Conservation (phyloP, 2,329 filamentous ascomycete species). For the Aphanoascus verrucosus region DNA sequence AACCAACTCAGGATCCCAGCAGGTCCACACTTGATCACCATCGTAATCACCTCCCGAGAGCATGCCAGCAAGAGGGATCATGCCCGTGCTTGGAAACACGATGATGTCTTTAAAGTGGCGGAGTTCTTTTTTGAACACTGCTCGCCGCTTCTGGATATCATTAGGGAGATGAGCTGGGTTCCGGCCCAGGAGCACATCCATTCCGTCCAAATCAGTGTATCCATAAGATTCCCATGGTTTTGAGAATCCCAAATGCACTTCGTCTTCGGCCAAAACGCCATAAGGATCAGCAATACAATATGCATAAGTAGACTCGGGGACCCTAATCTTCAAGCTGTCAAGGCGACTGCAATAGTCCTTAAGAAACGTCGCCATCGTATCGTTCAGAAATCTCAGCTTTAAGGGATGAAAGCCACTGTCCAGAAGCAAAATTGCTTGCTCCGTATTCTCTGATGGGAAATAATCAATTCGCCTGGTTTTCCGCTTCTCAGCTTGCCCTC, state of each 20-base stretch:
- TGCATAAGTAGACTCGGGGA: conserved; percentile 44
- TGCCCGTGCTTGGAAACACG: conserved; percentile 45
- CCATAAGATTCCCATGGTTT: conserved; percentile 32
- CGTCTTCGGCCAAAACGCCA: conserved; percentile 41
- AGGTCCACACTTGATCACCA: conserved; percentile 51
- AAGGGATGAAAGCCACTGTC: conserved; percentile 41
- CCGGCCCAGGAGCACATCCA: conserved; percentile 46
- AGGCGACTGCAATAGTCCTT: conserved; percentile 34
- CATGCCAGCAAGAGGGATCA: conserved; percentile 46
- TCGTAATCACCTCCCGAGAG: conserved; percentile 57
- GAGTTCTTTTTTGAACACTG: conserved; percentile 42
- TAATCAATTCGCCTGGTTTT: conserved; percentile 24
- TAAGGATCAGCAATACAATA: conserved; percentile 49
- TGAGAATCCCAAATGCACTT: conserved; percentile 48
- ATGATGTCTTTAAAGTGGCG: conserved; percentile 47
- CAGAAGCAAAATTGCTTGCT: conserved; percentile 29
- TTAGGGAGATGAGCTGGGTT: conserved; percentile 48
- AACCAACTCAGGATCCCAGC: conserved; percentile 48
- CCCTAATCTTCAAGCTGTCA: conserved; percentile 38
- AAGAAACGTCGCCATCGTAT: conserved; percentile 32
- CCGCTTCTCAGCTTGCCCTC: conserved; percentile 1
- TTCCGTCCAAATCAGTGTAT: conserved; percentile 36
- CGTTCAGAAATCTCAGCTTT: conserved; percentile 33
- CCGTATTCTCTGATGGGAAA: conserved; percentile 27
- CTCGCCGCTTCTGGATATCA: conserved; percentile 47